Base-by-base conservation (phyloP, 2,329 filamentous ascomycete genomes). In the Nigrospora sphaerica region DNA sequence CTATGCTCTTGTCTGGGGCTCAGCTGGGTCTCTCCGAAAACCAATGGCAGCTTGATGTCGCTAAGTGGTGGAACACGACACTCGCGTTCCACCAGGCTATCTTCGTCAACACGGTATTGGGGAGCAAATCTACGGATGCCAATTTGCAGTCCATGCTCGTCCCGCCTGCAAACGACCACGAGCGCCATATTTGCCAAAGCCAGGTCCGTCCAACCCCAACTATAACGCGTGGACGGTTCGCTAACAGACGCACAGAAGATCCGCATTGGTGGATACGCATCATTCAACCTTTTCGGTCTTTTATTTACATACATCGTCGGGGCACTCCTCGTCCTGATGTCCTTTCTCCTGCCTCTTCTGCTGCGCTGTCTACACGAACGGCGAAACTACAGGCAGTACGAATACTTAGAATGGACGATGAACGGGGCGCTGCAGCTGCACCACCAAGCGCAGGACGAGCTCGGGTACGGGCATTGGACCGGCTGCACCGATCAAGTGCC, bases 41-140 rank as follows among this genome's bases (percentile, higher is more conserved):
- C 6, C 44, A 45, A 17, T 45, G 44, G 44, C 23, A 45, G 14
- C 10, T 39, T 10, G 44, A 40, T 35, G 44, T 45, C n/a, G 18
- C 6, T 3, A 39, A 45, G 12, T 45, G 37, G 44, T 40, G 31
- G 28, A 38, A 37, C 28, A 35, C 14, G 10, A 16, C 18, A 6
- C 31, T 33, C 5, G 44, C 44, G 23, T 12, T 32, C 17, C 10
- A 18, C 11, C 44, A 45, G 31, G 31, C 35, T 2, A 13, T 9
- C 17, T 39, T 19, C 12, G 23, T 45, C 31, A 12, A 45, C 19
- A 35, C 32, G 3, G 44, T 17, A 4, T 18, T 40, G 6, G 44
- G 44, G 11, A 9, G 6, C 23, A 17, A 2, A 6, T 6, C 10
- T 17, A 6, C 17, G 16, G 13, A 34, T 35, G 14, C 28, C 3